phyloP scores from a whole-genome alignment of 2,329 filamentous ascomycete genomes.

The Exophiala aquamarina region DNA sequence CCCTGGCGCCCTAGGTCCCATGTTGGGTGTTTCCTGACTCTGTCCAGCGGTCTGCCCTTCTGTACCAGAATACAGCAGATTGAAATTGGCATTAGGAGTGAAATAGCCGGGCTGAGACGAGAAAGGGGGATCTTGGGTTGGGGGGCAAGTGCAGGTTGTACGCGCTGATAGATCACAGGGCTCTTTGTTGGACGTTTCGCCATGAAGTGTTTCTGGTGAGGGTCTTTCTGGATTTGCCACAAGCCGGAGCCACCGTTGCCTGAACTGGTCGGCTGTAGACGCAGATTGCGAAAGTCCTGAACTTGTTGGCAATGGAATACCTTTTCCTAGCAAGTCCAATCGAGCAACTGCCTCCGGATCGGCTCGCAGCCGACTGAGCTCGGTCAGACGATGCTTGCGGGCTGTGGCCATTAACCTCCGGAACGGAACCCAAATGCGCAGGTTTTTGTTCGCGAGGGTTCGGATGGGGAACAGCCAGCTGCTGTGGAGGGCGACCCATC shows the following conservation, averaged over 20 bases:
- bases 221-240: too few relatives aligned
- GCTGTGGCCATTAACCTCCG: constrained; percentile 34
- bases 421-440: constrained; percentile 38
- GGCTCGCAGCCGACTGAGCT: constrained; percentile 32
- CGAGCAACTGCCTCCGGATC: constrained; percentile 28
- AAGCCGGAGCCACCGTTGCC: constrained; percentile 34
- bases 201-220: too few relatives aligned
- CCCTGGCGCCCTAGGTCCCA: background rate
- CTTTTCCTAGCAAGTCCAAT: constrained; percentile 11
- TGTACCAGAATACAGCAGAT: background rate
- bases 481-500: constrained; percentile 48
- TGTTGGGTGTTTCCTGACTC: background rate
- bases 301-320: constrained; percentile 31
- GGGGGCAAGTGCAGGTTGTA: background rate
- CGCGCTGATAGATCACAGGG: constrained; percentile 1
- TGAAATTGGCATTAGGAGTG: background rate
- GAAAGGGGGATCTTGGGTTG: background rate
- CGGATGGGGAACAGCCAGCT: constrained; percentile 27
- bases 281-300: constrained; percentile 28
- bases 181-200: too few relatives aligned
- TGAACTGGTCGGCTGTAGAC: constrained; percentile 26
- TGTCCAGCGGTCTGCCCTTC: background rate
- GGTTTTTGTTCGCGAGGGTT: constrained; percentile 32
- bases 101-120: background rate
- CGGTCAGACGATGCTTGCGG: constrained; percentile 33